These are phyloP conservation scores for Austroboletus eburneus DNA, from an alignment of 768 basidiomycete genomes.

Conservation along the genomic window DNA sequence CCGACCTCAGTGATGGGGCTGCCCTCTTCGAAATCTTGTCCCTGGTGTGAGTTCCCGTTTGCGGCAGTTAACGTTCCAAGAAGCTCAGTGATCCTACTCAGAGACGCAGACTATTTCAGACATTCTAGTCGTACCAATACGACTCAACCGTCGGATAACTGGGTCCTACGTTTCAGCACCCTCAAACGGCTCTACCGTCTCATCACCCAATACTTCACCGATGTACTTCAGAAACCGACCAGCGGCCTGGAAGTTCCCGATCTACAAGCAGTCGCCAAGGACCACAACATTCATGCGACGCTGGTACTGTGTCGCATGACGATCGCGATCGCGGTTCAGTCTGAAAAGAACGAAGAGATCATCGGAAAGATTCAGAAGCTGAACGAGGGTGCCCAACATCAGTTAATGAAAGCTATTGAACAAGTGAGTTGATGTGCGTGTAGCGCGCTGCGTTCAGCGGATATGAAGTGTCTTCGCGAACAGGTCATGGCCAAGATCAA, in stretches of 20 bases:
- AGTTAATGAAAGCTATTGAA: conserved; percentile 91
- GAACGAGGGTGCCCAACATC: conserved; percentile 79
- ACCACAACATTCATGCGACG: conserved; percentile 58
- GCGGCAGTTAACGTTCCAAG: background rate
- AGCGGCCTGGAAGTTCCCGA: conserved; percentile 80
- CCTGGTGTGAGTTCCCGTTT: conserved; percentile 53
- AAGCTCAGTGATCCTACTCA: conserved; percentile 29
- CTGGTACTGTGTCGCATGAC: conserved; percentile 76
- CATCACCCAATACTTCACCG: conserved; percentile 84
- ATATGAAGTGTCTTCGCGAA: background rate
- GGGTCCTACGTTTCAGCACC: conserved; percentile 81
- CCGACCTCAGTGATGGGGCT: conserved; percentile 78
- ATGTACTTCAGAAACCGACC: conserved; percentile 78
- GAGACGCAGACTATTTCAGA: conserved; percentile 78
- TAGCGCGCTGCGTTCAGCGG: background rate
- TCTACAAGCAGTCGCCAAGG: conserved; percentile 81
- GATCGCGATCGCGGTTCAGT: conserved; percentile 85
- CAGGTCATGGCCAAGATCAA: conserved; percentile 78
- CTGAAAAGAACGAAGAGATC: conserved; percentile 81
- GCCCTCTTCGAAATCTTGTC: conserved; percentile 73
- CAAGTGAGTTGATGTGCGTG: conserved; percentile 48
- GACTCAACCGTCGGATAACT: conserved; percentile 72
- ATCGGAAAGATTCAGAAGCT: conserved; percentile 86
- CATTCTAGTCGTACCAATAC: conserved; percentile 53
- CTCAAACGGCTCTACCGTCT: conserved; percentile 84